Conservation (phyloP, 2,329 filamentous ascomycete species). For the Capronia coronata region DNA sequence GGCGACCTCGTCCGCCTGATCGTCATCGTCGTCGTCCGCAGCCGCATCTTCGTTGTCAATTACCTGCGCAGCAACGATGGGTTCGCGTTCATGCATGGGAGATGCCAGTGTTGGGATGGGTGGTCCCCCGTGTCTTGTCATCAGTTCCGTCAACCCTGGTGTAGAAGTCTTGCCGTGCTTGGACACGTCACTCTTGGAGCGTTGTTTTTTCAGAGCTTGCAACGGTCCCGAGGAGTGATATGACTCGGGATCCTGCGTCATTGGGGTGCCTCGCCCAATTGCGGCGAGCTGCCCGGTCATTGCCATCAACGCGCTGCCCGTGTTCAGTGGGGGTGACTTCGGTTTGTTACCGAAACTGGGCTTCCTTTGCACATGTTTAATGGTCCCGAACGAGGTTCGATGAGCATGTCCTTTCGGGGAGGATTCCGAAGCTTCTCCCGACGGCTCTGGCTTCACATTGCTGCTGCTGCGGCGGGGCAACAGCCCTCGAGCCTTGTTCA, state of each 20-base stretch:
- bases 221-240: slow-evolving; percentile 23
- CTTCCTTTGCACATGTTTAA: slow-evolving; percentile 35
- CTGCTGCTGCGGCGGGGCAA: slow-evolving; percentile 40
- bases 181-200: slow-evolving; percentile 54
- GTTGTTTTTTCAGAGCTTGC: slow-evolving; percentile 32
- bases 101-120: slow-evolving; percentile 52
- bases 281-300: slow-evolving; percentile 43
- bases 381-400: slow-evolving; percentile 26
- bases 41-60: slow-evolving; percentile 33
- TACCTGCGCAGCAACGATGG: slow-evolving; percentile 20
- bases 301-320: slow-evolving; percentile 38
- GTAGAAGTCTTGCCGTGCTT: slow-evolving; percentile 34
- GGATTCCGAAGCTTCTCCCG: slow-evolving; percentile 6
- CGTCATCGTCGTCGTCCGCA: slow-evolving; percentile 41
- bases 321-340: slow-evolving; percentile 38
- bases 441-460: slow-evolving; percentile 39
- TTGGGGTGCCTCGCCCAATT: slow-evolving; percentile 50
- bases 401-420: slow-evolving; percentile 13
- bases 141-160: slow-evolving; percentile 47
- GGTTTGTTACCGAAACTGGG: slow-evolving; percentile 34
- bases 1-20: slow-evolving; percentile 33
- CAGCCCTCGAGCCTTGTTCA: slow-evolving; percentile 31
- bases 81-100: slow-evolving; percentile 35
- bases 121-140: slow-evolving; percentile 53
- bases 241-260: slow-evolving; percentile 47